Evolutionary conservation across 345 rosid species (phyloP).

Genomic region (Chamaenerion angustifolium): DNA sequence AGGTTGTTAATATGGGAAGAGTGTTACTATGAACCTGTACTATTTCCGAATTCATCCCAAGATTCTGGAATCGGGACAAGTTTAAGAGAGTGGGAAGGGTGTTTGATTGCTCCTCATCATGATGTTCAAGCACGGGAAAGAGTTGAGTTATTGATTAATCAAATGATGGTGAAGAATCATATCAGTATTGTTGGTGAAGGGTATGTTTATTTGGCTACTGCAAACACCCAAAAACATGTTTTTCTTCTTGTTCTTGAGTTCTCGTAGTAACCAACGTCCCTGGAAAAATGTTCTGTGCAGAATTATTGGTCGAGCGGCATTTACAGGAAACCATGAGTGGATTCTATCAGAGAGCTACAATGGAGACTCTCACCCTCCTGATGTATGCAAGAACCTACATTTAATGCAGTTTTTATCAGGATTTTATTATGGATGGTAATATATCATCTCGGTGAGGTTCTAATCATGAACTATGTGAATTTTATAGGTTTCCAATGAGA

Average conservation of each 20-base stretch:
- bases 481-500: constrained; percentile 55
- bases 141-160: constrained; percentile 41
- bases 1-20: constrained; percentile 97
- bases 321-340: constrained; percentile 82
- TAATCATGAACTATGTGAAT: too few relatives aligned
- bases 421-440: too few relatives aligned
- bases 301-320: constrained; percentile 80
- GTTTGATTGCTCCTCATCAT: constrained; percentile 13
- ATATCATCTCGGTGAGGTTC: too few relatives aligned
- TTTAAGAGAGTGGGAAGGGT: constrained; percentile 31
- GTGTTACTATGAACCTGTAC: constrained; percentile 34
- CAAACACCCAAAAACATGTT: too few relatives aligned
- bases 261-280: too few relatives aligned
- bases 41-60: constrained; percentile 14
- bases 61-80: constrained; percentile 16
- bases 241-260: too few relatives aligned
- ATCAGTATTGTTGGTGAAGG: constrained; percentile 78
- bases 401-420: not conserved
- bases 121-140: constrained; percentile 25
- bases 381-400: constrained; percentile 22
- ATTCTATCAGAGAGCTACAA: constrained; percentile 42
- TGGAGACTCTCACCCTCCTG: constrained; percentile 49
- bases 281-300: constrained; percentile 26
- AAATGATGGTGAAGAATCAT: constrained; percentile 69
- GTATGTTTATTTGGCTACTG: constrained; percentile 23